Conservation (phyloP, 176 grass and related monocot genomes). For the Oryza glumipatula region DNA sequence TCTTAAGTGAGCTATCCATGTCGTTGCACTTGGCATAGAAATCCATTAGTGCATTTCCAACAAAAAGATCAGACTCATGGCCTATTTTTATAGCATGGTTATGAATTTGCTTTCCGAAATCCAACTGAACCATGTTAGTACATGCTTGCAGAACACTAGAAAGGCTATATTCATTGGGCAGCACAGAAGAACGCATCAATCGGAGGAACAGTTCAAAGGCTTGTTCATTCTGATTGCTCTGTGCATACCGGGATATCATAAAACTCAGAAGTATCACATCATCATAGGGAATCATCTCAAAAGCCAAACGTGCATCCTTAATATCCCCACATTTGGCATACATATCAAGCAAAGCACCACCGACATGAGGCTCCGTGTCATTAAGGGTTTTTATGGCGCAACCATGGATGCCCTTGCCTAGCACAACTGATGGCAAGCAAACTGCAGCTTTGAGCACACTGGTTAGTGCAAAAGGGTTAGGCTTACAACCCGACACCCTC, state of each 20-base stretch:
- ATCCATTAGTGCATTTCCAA: constrained; percentile 77
- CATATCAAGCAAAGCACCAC: constrained; percentile 53
- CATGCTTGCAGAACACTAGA: constrained; percentile 58
- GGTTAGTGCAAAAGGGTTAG: constrained; percentile 46
- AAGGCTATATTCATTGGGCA: constrained; percentile 63
- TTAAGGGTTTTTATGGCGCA: constrained; percentile 40
- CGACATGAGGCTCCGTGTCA: constrained; percentile 44
- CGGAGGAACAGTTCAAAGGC: constrained; percentile 54
- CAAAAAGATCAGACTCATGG: constrained; percentile 63
- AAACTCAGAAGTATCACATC: constrained; percentile 63
- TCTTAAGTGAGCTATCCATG: constrained; percentile 56
- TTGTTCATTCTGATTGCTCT: constrained; percentile 58
- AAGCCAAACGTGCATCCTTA: constrained; percentile 52
- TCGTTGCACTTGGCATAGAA: constrained; percentile 74
- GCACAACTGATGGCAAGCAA: constrained; percentile 32
- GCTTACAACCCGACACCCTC: constrained; percentile 27
- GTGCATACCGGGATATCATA: constrained; percentile 57
- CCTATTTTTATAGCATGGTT: constrained; percentile 64
- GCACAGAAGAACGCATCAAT: constrained; percentile 52
- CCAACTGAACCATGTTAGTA: constrained; percentile 47
- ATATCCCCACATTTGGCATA: constrained; percentile 60
- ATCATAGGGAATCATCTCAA: constrained; percentile 58
- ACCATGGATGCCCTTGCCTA: constrained; percentile 49
- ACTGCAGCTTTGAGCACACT: constrained; percentile 43
- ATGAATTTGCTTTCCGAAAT: constrained; percentile 50